phyloP scores from a whole-genome alignment of 257 asterid species.

The Linderniella brevidens region DNA sequence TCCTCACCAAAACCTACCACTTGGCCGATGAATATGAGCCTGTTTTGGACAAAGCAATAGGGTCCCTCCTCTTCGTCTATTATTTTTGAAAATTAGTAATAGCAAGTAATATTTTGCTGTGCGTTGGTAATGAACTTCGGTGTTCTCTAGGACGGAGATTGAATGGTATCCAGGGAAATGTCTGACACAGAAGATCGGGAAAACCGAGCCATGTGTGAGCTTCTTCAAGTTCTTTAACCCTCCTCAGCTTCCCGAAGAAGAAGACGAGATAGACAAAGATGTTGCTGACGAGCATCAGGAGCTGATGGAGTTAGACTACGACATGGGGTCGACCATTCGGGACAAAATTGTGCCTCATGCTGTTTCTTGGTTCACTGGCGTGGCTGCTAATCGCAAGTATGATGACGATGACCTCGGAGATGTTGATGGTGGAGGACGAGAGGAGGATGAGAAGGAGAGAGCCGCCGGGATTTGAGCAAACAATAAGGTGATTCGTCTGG shows the following conservation, averaged over 20 bases:
- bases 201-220: conserved; percentile 53
- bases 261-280: conserved; percentile 16
- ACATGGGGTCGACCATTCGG: conserved; percentile 58
- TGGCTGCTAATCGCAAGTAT: conserved; percentile 43
- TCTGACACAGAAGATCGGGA: conserved; percentile 43
- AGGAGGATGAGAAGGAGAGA: conserved; percentile 4
- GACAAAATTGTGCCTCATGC: conserved; percentile 74
- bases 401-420: conserved; percentile 11
- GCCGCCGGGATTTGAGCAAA: conserved; percentile 15
- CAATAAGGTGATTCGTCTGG: neutral
- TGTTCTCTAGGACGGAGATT: conserved; percentile 40
- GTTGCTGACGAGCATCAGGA: conserved; percentile 45
- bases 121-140: no score
- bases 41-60: conserved; percentile 55
- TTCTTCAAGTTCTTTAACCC: conserved; percentile 76
- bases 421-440: conserved; percentile 20
- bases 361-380: conserved; percentile 85
- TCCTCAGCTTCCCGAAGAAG: conserved; percentile 62
- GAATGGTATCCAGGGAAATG: conserved; percentile 71
- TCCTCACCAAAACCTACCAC: conserved; percentile 58
- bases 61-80: conserved; percentile 18
- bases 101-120: no score
- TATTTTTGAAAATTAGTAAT: neutral
- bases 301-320: conserved; percentile 75
- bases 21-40: conserved; percentile 69